Base-by-base conservation (phyloP, 441 rosid species). In the Raphanus hybrid region DNA sequence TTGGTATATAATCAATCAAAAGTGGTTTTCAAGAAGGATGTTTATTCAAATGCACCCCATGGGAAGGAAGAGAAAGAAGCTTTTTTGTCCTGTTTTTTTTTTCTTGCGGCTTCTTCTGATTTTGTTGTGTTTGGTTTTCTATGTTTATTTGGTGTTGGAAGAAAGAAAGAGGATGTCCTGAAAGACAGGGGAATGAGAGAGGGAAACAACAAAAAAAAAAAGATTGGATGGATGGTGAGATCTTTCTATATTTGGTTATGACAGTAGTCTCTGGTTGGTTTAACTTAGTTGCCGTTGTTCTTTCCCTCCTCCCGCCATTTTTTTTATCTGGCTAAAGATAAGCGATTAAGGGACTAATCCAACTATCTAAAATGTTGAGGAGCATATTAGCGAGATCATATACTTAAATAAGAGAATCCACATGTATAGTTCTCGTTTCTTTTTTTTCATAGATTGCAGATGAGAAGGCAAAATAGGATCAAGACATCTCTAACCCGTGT, bases 11-110 rank as follows among this genome's bases (percentile, higher is more conserved):
- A 73, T 68, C 72, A 8, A 74, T 58, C 82, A 79, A 79, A 50
- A 66, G 78, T 65, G 64, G 70, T 69, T 74, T 52, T 54, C 18
- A 58, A 54, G 48, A 63, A 15, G 76, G 76, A 75, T 3, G 3
- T 3, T 29, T 41, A 10, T 79, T 71, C 77, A 75, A 80, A 73
- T 69, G 80, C 71, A 80, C 71, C 84, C 82, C 81, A 82, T 81
- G 82, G 86, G 82, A 80, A 72, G 82, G 76, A 72, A 80, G 79
- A 26, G 65, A 71, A 60, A 48, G 64, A 63, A 65, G 69, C 64
- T 66, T 75, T 65, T 70, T 58, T 37, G 75, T 61, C 39, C 8
- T 54, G 15, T 14, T 16, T 1, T 48, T 11, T 45, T 8, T 45
- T 8, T 20, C n/a, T 20, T 8, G 61, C 29, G 5, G 41, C 65